Percentiles rank a stretch among this genome's conserved stretches.
Conservation (phyloP, 495 filamentous ascomycete species). For the Opeltia flavorubescens region DNA sequence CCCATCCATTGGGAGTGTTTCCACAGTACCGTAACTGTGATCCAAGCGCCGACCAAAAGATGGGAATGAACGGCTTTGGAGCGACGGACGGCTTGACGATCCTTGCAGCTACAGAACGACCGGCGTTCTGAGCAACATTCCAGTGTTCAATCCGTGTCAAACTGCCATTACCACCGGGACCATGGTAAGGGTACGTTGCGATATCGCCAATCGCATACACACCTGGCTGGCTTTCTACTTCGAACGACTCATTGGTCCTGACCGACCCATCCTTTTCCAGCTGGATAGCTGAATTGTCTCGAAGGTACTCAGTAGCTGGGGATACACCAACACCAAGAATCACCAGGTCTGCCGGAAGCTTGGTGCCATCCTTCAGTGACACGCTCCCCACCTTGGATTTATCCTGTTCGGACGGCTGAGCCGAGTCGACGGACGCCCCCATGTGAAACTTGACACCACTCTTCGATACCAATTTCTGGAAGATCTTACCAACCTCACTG, state of each 20-base stretch:
- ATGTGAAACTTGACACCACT: slow-evolving; percentile 81
- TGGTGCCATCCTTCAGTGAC: slow-evolving; percentile 72
- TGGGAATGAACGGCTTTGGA: slow-evolving; percentile 67
- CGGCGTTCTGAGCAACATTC: slow-evolving; percentile 92
- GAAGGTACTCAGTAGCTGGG: slow-evolving; percentile 77
- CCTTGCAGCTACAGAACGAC: slow-evolving; percentile 58
- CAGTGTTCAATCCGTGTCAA: slow-evolving; percentile 81
- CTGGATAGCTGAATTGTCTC: slow-evolving; percentile 46
- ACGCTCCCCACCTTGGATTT: slow-evolving; percentile 63
- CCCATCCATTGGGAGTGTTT: slow-evolving; percentile 64
- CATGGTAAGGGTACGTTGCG: slow-evolving; percentile 86
- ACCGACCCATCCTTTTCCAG: slow-evolving; percentile 74
- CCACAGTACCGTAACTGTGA: slow-evolving; percentile 85
- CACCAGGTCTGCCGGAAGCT: slow-evolving; percentile 75
- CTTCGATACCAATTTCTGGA: slow-evolving; percentile 62
- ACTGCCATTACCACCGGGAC: slow-evolving; percentile 62
- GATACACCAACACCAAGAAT: slow-evolving; percentile 80
- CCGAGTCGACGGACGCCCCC: slow-evolving; percentile 65
- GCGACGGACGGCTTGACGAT: slow-evolving; percentile 49
- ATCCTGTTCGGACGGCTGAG: slow-evolving; percentile 49
- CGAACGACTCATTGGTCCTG: slow-evolving; percentile 60
- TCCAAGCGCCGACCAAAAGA: slow-evolving; percentile 93
- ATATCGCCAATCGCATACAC: slow-evolving; percentile 96
- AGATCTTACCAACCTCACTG: slow-evolving; percentile 61
- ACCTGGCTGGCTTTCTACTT: slow-evolving; percentile 54